These are phyloP conservation scores for Jatropha podagrica DNA, from an alignment of 441 rosid species.

Conservation along the genomic window DNA sequence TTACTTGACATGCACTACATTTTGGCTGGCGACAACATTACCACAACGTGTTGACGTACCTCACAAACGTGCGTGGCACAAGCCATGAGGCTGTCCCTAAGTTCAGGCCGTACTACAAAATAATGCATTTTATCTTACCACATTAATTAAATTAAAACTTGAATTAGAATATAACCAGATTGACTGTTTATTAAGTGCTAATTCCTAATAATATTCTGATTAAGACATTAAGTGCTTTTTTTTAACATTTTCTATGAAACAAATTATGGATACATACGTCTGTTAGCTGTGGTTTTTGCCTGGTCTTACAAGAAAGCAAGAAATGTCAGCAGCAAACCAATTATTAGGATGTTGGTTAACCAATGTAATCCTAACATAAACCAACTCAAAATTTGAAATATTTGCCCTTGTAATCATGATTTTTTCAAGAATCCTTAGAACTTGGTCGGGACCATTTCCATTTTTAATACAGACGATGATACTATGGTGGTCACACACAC, in stretches of 20 bases:
- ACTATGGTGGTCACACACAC: not conserved
- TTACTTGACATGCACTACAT: too few species aligned
- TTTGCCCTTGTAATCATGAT: not conserved
- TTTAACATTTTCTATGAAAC: not conserved
- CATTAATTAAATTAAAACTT: not conserved
- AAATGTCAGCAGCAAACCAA: not conserved
- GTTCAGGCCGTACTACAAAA: not conserved
- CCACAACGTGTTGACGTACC: not conserved
- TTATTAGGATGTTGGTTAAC: slow-evolving; percentile 39
- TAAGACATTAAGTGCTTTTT: not conserved
- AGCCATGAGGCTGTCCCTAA: not conserved
- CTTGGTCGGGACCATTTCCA: slow-evolving; percentile 18
- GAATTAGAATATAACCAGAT: not conserved
- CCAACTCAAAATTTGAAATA: slow-evolving; percentile 13
- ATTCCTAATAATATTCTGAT: not conserved
- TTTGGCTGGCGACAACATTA: too few species aligned
- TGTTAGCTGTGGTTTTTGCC: slow-evolving; percentile 3
- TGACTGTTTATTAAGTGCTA: not conserved
- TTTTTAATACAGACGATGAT: not conserved
- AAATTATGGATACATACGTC: too few species aligned
- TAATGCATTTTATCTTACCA: not conserved
- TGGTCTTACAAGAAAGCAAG: slow-evolving; percentile 14
- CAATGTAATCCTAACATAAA: slow-evolving; percentile 31
- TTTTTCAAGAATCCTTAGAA: not conserved
- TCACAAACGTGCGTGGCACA: not conserved